Base-by-base conservation (phyloP, 2,329 filamentous ascomycete species). In the Claviceps pusilla region DNA sequence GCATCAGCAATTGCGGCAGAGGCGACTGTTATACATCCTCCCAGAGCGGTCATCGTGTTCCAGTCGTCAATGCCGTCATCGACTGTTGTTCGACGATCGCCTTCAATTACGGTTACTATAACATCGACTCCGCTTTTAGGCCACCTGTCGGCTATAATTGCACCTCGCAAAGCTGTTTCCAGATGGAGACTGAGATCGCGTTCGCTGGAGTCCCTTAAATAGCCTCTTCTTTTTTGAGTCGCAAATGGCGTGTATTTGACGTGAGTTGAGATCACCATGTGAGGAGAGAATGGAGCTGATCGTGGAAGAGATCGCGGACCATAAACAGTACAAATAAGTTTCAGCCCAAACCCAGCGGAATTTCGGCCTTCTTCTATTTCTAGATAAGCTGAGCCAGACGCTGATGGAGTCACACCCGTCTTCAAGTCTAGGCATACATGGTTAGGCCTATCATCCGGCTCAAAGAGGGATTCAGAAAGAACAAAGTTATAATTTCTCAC, bases 91-190 rank as follows among this genome's bases (percentile, higher is more conserved):
- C 68, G 78, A 66, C 66, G 78, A 70, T 91, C 93, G 3, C 89
- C 91, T 71, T 98, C 93, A 19, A 98, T 75, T 50, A 98, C 83
- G 0, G 89, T 96, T 50, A 98, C 82, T 19, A 95, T 84, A 45
- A 98, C 84, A 66, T 98, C 93, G n/a, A 95, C 84, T 48, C 89
- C 90, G 67, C 89, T 95, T 75, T 98, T 98, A n/a, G 93, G 93
- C 88, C 91, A 98, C 55, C 91, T 78, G 66, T 96, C 90, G 14
- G 89, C 89, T 64, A 97, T 91, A 51, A 97, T 83, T 7, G 89
- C 87, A 1, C 91, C 91, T 39, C 89, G 80, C 51, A 98, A 75
- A 31, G 93, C 90, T 16, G 89, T 91, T 69, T 97, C 90, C 3
- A 98, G 74, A 66, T 97, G 91, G 11, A 90, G 86, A 12, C 88